Evolutionary conservation across 129 eudicot genomes (phyloP).

Genomic region (Chrysanthemum makinoi): DNA sequence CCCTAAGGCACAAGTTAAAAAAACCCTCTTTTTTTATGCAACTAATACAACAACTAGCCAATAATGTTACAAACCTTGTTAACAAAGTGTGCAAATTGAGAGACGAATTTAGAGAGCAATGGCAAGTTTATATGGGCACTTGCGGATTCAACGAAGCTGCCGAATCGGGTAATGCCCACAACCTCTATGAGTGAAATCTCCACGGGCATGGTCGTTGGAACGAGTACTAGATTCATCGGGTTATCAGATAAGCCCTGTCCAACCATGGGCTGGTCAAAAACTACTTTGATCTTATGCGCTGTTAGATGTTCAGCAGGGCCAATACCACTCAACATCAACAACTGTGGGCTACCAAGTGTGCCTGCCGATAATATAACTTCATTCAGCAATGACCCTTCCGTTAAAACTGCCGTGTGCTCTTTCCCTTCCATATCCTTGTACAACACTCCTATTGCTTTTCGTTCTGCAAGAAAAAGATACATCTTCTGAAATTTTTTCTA

Average conservation of each 20-base stretch:
- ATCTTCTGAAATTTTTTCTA: too few relatives aligned
- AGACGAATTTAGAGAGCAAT: conserved; percentile 12
- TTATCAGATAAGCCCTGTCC: conserved; percentile 80
- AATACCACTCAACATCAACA: conserved; percentile 71
- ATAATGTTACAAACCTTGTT: conserved; percentile 47
- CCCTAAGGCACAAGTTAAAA: too few relatives aligned
- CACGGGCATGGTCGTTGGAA: conserved; percentile 48
- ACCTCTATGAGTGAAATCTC: conserved; percentile 66
- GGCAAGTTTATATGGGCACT: conserved; percentile 48
- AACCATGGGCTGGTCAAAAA: conserved; percentile 71
- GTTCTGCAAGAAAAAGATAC: conserved; percentile 33
- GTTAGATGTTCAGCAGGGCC: conserved; percentile 59
- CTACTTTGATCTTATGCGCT: conserved; percentile 43
- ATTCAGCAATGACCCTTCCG: conserved; percentile 33
- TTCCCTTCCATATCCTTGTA: conserved; percentile 50
- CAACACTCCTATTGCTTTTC: conserved; percentile 60
- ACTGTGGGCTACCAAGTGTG: conserved; percentile 85
- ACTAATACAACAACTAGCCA: not conserved
- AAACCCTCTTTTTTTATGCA: too few relatives aligned
- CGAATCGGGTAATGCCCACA: conserved; percentile 62
- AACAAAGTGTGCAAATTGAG: conserved; percentile 20
- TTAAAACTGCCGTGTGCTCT: conserved; percentile 53
- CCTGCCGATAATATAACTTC: conserved; percentile 81
- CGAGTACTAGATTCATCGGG: conserved; percentile 58
- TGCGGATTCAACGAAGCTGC: conserved; percentile 48